Base-by-base conservation (phyloP, 208 protist species). In the Kentomonas sorsogonicus region DNA sequence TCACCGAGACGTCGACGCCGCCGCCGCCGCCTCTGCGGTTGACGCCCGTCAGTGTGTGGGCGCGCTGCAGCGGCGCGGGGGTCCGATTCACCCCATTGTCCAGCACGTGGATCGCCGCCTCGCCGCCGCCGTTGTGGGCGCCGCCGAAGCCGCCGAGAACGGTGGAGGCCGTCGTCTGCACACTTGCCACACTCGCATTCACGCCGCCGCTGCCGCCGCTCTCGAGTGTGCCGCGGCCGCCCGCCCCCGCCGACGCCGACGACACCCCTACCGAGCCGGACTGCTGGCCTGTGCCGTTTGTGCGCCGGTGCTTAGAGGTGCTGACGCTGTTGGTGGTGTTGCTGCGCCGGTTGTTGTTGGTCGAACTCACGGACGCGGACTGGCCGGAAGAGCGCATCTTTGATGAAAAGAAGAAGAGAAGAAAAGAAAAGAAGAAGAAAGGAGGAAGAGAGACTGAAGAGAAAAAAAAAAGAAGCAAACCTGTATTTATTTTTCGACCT, bases 41-140 rank as follows among this genome's bases (percentile, higher is more conserved):
- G 20, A 54, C 66, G 25, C 66, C 58, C 18, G 63, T 55, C 22
- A 63, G 56, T 0, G 63, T n/a, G 31, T 65, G 66, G 27, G 59
- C 61, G 7, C 46, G 60, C 53, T 75, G 66, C 39, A 96, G 74
- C n/a, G 77, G 86, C 36, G 82, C 44, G 0, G 90, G 90, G 0
- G 90, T 94, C 34, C 90, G 80, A 62, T 94, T 88, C 6, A 93
- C 79, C 23, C 85, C 85, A 23, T 83, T 82, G 67, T 92, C 88
- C 23, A 92, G 73, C 16, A 95, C 84, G 44, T 90, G 88, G 43
- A 94, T 74, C 16, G 70, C 61, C 0, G 70, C 62, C 22, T 13
- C 40, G 2, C 22, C 20, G 3, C 23, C 9, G 40, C 53, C 34
- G 34, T 43, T 20, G 44, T 25, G 43, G 46, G 18, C 29, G 45